Base-by-base conservation (phyloP, 306 rosid genomes). In the Luffa aegyptiaca region DNA sequence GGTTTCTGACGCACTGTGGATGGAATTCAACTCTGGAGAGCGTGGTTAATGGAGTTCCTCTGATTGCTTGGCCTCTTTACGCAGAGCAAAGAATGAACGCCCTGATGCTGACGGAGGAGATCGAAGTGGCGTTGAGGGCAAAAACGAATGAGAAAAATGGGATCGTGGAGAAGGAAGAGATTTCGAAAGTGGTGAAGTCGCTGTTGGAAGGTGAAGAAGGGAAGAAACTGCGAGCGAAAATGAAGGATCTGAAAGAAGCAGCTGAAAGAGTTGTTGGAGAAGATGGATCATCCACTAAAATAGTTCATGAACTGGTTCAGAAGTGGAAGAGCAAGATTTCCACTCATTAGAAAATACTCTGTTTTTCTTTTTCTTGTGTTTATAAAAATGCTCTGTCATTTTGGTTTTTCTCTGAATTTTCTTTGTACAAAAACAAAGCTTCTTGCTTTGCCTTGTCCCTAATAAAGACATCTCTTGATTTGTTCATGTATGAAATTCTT, bases 21-120 rank as follows among this genome's bases (percentile, higher is more conserved):
- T 93, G 98, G 98, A 93, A 93, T 58, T 93, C 98, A 0, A 14
- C 84, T 0, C 84, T 92, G 0, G 98, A 93, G 74, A 88, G 92
- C 1, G 87, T 90, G 8, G 90, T 82, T 0, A 82, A 77, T 20
- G 98, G 97, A 5, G 86, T 93, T n/a, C 97, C 98, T 0, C 57
- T 92, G 0, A 61, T 93, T 31, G 93, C 89, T 0, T 93, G 98
- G 98, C 98, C 98, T 0, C 89, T 93, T 1, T 93, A 10, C 16
- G 97, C 98, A 0, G 98, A 93, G 55, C 98, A 93, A 21, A 91
- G 62, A 58, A 92, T 90, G 93, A 93, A 93, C 33, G 97, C 98
- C 0, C 81, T 85, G 21, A 56, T 90, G 81, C 68, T 93, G 0
- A 64, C 88, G 0, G 74, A 88, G 12, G 96, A 87, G 10, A 69